phyloP scores from a whole-genome alignment of 2,329 filamentous ascomycete species.

The Didymella segeticola region DNA sequence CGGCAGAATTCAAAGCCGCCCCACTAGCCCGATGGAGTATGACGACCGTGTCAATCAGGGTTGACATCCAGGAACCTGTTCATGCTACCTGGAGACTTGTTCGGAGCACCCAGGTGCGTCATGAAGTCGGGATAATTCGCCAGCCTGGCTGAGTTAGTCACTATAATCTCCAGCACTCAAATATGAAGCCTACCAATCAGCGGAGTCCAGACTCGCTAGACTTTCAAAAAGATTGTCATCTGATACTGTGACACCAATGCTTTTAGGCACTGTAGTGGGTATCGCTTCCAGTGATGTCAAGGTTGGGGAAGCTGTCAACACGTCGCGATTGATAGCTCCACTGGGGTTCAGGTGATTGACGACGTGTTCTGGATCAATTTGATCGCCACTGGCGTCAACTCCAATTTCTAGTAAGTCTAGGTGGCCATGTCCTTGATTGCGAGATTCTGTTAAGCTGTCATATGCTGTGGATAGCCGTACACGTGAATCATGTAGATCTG shows the following conservation, averaged over 20 bases:
- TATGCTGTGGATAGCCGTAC: not conserved
- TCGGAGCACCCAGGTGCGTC: not conserved
- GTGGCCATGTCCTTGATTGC: too few species aligned
- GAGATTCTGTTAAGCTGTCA: too few species aligned
- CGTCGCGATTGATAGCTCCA: not conserved
- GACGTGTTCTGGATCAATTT: too few species aligned
- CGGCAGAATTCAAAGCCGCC: not conserved
- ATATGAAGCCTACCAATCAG: not conserved
- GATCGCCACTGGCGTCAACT: too few species aligned
- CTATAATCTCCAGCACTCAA: not conserved
- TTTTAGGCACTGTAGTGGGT: not conserved
- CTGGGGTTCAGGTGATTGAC: not conserved
- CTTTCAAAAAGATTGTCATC: slow-evolving; percentile 1
- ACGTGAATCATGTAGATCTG: not conserved
- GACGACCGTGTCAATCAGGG: not conserved
- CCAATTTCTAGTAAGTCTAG: too few species aligned
- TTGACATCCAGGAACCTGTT: not conserved
- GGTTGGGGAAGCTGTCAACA: not conserved
- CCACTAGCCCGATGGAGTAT: not conserved
- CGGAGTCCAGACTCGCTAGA: not conserved
- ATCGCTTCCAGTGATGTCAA: too few species aligned
- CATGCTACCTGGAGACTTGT: not conserved
- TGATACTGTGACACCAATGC: not conserved
- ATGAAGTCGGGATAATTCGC: slow-evolving; percentile 1
- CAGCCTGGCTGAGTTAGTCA: not conserved